phyloP scores from a whole-genome alignment of 176 grass and related monocot species.

The Pharus latifolius region DNA sequence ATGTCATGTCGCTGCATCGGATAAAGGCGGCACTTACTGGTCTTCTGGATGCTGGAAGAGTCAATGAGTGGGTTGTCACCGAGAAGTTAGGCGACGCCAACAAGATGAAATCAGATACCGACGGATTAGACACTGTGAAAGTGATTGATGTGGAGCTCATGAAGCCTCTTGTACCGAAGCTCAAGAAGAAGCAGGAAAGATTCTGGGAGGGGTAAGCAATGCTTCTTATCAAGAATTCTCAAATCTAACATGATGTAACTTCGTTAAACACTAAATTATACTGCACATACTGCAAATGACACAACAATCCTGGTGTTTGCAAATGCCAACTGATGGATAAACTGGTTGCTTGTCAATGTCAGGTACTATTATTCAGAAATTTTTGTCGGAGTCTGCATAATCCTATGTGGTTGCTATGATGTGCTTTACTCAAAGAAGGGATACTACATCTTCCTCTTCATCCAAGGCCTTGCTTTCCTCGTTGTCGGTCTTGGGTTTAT shows the following conservation, averaged over 20 bases:
- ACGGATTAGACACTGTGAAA: slow-evolving; percentile 31
- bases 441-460: slow-evolving; percentile 73
- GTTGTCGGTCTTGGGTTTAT: slow-evolving; percentile 66
- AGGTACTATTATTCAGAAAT: slow-evolving; percentile 73
- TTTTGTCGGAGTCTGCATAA: slow-evolving; percentile 43
- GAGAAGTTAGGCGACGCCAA: slow-evolving; percentile 66
- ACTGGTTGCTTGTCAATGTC: no score
- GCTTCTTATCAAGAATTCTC: not conserved
- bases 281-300: not conserved
- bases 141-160: slow-evolving; percentile 35
- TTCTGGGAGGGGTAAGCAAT: slow-evolving; percentile 48
- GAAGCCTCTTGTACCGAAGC: slow-evolving; percentile 29
- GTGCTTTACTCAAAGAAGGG: slow-evolving; percentile 46
- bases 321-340: no score
- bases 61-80: slow-evolving; percentile 96
- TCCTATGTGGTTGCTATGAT: slow-evolving; percentile 68
- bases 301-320: not conserved
- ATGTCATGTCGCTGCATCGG: slow-evolving; percentile 85
- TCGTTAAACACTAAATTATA: not conserved
- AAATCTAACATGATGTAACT: not conserved
- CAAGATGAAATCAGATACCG: slow-evolving; percentile 50
- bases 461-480: slow-evolving; percentile 66
- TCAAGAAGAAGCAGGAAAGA: slow-evolving; percentile 30
- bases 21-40: slow-evolving; percentile 58
- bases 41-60: slow-evolving; percentile 62